Conservation (phyloP, 2,329 filamentous ascomycete genomes). For the Talaromyces sp. region DNA sequence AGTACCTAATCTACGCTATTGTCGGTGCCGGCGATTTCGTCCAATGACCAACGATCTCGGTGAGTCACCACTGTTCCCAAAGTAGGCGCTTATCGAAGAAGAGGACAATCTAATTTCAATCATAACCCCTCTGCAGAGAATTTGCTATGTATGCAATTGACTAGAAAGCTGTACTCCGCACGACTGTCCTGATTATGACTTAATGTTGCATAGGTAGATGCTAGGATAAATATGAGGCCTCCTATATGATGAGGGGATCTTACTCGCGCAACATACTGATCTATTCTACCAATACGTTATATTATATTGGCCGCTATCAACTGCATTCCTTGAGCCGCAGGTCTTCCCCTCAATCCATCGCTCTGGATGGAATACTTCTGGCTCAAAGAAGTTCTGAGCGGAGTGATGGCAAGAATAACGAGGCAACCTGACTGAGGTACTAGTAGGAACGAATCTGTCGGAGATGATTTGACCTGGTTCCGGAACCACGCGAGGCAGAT, state of each 20-base stretch:
- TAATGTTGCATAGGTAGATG: too few relatives aligned
- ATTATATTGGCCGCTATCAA: neutral
- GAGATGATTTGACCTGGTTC: conserved; percentile 24
- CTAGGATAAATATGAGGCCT: neutral
- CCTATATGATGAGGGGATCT: neutral
- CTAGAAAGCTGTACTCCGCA: too few relatives aligned
- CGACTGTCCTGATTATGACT: too few relatives aligned
- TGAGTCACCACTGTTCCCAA: too few relatives aligned
- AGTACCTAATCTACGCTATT: neutral
- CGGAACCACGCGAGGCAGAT: neutral
- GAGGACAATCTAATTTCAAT: too few relatives aligned
- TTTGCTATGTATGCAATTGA: too few relatives aligned
- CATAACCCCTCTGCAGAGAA: too few relatives aligned
- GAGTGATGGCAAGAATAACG: conserved; percentile 47
- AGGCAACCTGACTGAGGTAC: conserved; percentile 42
- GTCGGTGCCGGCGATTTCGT: neutral
- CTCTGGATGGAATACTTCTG: conserved; percentile 48
- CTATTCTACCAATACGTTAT: neutral
- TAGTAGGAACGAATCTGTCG: conserved; percentile 26
- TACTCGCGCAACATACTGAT: neutral
- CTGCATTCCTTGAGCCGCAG: conserved; percentile 26
- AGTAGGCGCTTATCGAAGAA: too few relatives aligned
- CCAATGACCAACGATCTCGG: neutral
- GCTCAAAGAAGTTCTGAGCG: conserved; percentile 44
- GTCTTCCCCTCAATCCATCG: conserved; percentile 29